A percentile compares a stretch with the other conserved stretches of the same genome.
Evolutionary conservation across 352 stramenopile species (phyloP).

Genomic region (Globisporangium perplexum): DNA sequence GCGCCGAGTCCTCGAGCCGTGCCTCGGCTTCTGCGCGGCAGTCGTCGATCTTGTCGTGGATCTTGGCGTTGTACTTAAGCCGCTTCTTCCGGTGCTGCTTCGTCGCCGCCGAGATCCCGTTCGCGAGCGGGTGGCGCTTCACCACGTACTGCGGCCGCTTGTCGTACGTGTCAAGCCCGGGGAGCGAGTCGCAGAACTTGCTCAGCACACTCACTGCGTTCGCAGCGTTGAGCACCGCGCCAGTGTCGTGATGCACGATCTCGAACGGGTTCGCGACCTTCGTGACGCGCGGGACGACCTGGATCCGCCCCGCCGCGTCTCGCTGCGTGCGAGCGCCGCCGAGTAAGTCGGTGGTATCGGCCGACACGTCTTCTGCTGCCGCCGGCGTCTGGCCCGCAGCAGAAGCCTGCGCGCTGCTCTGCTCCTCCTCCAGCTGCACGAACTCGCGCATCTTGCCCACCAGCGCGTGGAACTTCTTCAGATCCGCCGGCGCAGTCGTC

Average conservation of each 20-base stretch:
- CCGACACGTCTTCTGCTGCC: constrained; percentile 1
- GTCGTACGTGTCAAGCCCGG: constrained; percentile 79
- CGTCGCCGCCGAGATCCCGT: constrained; percentile 35
- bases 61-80: constrained; percentile 71
- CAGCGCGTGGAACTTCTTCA: constrained; percentile 60
- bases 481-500: constrained; percentile 21
- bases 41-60: constrained; percentile 78
- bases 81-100: constrained; percentile 71
- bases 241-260: constrained; percentile 58
- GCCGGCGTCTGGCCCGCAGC: not conserved
- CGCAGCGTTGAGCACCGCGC: constrained; percentile 48
- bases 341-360: constrained; percentile 3
- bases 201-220: constrained; percentile 69
- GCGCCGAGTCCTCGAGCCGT: constrained; percentile 14
- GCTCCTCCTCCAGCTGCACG: constrained; percentile 34
- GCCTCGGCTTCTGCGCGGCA: constrained; percentile 35
- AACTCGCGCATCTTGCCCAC: constrained; percentile 57
- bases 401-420: constrained; percentile 9
- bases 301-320: constrained; percentile 8
- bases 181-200: constrained; percentile 77
- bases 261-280: constrained; percentile 26
- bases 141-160: constrained; percentile 70
- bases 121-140: constrained; percentile 50
- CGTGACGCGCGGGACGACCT: constrained; percentile 9
- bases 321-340: not conserved